A percentile compares a stretch with the other conserved stretches of the same genome.
phyloP scores from a whole-genome alignment of 140 eudicot species.

The Artemisia princeps region DNA sequence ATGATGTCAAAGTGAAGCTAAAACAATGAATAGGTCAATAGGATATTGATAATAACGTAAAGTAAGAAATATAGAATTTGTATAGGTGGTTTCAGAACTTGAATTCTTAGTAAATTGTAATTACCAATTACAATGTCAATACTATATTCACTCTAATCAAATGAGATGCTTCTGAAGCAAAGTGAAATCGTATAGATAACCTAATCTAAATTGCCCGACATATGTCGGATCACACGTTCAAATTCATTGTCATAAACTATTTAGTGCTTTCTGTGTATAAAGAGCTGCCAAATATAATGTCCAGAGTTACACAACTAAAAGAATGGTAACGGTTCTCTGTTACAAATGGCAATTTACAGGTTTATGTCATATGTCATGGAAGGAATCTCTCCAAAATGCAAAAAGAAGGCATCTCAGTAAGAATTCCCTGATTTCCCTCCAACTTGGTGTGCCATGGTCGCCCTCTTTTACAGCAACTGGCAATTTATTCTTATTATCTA shows the following conservation, averaged over 20 bases:
- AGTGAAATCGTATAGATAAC: background rate
- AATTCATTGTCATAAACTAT: slow-evolving; percentile 5
- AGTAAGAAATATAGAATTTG: too few species aligned
- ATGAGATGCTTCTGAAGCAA: background rate
- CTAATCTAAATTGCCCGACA: background rate
- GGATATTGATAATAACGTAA: background rate
- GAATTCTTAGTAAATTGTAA: too few species aligned
- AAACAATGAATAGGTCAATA: background rate
- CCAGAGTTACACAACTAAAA: background rate
- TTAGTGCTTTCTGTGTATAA: background rate
- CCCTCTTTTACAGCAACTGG: too few species aligned
- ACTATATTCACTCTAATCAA: background rate
- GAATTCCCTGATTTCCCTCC: too few species aligned
- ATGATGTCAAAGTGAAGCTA: background rate
- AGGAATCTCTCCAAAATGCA: too few species aligned
- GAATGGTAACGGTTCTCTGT: too few species aligned
- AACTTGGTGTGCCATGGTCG: too few species aligned
- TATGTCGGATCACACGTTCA: background rate
- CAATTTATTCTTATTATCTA: too few species aligned
- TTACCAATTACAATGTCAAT: background rate
- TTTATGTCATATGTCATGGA: too few species aligned
- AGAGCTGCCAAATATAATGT: background rate
- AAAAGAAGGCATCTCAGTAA: too few species aligned
- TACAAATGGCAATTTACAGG: too few species aligned
- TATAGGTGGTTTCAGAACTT: too few species aligned